A percentile compares a stretch with the other conserved stretches of the same genome.
These are phyloP conservation scores for Aspergillus ochraceoroseus DNA, from an alignment of 2,329 filamentous ascomycete species.

Conservation along the genomic window DNA sequence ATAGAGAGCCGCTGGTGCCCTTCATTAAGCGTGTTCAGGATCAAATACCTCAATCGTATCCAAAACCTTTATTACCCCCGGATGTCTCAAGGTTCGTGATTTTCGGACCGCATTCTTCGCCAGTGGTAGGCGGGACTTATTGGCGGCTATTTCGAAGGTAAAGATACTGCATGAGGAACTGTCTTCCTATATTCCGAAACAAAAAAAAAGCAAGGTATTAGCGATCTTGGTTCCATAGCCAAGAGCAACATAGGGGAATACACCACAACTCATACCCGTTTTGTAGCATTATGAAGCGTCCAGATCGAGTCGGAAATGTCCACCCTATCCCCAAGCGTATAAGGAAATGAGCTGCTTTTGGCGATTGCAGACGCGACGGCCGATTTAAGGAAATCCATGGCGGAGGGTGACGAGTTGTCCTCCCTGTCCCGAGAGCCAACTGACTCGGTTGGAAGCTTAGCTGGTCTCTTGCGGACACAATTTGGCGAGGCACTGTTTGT, in stretches of 20 bases:
- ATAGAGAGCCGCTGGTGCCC: background rate
- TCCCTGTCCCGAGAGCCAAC: constrained; percentile 4
- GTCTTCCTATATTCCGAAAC: constrained; percentile 64
- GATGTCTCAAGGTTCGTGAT: constrained; percentile 84
- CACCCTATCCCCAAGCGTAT: constrained; percentile 85
- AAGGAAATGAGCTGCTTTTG: constrained; percentile 88
- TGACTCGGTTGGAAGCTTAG: constrained; percentile 11
- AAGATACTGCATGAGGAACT: constrained; percentile 93
- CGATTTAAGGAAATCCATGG: constrained; percentile 97
- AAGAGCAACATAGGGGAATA: background rate
- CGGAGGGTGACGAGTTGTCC: constrained; percentile 6
- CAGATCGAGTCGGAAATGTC: constrained; percentile 92
- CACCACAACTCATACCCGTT: constrained; percentile 57
- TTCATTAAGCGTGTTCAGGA: background rate
- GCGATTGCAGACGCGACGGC: constrained; percentile 95
- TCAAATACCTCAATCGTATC: constrained; percentile 80
- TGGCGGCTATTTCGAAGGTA: constrained; percentile 80
- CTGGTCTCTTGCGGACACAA: constrained; percentile 9
- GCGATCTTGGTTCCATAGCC: constrained; percentile 4
- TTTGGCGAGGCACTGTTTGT: background rate
- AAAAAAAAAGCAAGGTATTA: constrained; percentile 12
- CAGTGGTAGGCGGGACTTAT: constrained; percentile 74
- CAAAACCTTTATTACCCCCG: constrained; percentile 87
- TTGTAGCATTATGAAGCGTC: constrained; percentile 92
- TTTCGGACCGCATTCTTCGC: constrained; percentile 94